Evolutionary conservation across 257 asterid genomes (phyloP), one percentile per base, ranked within the genome.

Genomic region (Capsicum rhomboideum): DNA sequence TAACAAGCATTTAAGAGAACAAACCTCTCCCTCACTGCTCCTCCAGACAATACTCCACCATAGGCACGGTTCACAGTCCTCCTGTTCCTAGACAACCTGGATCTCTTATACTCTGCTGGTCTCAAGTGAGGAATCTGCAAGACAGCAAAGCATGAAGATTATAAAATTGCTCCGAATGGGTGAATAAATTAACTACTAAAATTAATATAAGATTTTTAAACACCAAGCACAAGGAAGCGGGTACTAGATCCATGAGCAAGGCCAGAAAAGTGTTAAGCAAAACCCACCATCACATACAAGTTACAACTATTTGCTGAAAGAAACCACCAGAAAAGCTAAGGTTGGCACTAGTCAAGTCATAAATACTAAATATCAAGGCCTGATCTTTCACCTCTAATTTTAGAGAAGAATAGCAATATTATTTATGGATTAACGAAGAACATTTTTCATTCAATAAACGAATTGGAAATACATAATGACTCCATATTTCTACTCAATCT

Each of bases 111-210:
- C 64, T 87, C 90, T 53, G 90, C 63, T 85, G 90, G 90, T 58
- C 90, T 83, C 90, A 88, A 63, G 77, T 88, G 90, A 29, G 90
- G 89, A 86, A 88, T 88, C 90, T 88, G 77, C 49, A 72, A 68
- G 23, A n/a, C n/a, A 79, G 8, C n/a, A 84, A 31, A 26, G 21
- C 16, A 31, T 31, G 34, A 14, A 28, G 11, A 68, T 82, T 18
- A 14, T 4, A 17, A 64, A 8, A 74, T 74, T 23, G 58, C 59
- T 23, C 40, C 23, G 23, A 74, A 74, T 13, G 80, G 23, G 21
- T 46, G 14, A 14, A 74, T 74, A 46, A n/a, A 46, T 23, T 21
- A 23, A 23, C 40, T 21, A 74, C n/a, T 12, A 9, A 29, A 16
- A 53, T 53, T 49, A 14, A 21, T 13, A 44, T 44, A 13, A 74